Evolutionary conservation across 106 monocot species (phyloP), one percentile per base, ranked within the genome.

Genomic region (Platanthera zijinensis): DNA sequence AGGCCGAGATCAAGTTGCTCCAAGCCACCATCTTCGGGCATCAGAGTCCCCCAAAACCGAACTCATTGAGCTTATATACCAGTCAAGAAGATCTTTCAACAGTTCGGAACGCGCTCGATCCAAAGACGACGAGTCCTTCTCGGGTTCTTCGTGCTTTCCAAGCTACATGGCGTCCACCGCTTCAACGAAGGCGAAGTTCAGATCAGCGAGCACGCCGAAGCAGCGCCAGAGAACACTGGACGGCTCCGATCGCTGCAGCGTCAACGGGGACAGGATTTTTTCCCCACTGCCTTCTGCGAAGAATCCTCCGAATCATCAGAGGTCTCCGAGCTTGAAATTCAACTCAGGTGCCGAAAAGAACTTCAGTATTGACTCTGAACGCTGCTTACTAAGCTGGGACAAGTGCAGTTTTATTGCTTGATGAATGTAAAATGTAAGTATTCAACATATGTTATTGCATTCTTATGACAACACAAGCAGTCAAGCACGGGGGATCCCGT

Each of bases 171-270:
- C 87, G 52, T 78, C 83, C 19, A 94, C 94, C 5, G 90, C 85
- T 71, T 90, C 90, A 3, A 84, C 89, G 1, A 91, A 83, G 71
- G 90, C 94, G 6, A 90, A 84, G 75, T 87, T 85, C 51, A 83
- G 90, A 81, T 94, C 94, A 21, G 76, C 84, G 78, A 94, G 90
- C 85, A 90, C 94, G 49, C 94, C 94, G 10, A 88, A 84, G 69
- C 89, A 89, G 59, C 75, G 90, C 8, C 0, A 69, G 8, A 78
- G 69, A 53, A 50, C 48, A 5, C 12, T 19, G 0, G 86, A 91
- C 22, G 74, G 32, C 50, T 80, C 85, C 30, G 85, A 89, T 30
- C 53, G 52, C 6, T 79, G 76, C 51, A 73, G 46, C 32, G 51
- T 77, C 12, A 69, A 73, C 15, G 79, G 25, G 7, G 77, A 71